Percentiles rank a stretch among this genome's conserved stretches.
Conservation (phyloP, 2,329 filamentous ascomycete genomes). For the Fusarium armeniacum region DNA sequence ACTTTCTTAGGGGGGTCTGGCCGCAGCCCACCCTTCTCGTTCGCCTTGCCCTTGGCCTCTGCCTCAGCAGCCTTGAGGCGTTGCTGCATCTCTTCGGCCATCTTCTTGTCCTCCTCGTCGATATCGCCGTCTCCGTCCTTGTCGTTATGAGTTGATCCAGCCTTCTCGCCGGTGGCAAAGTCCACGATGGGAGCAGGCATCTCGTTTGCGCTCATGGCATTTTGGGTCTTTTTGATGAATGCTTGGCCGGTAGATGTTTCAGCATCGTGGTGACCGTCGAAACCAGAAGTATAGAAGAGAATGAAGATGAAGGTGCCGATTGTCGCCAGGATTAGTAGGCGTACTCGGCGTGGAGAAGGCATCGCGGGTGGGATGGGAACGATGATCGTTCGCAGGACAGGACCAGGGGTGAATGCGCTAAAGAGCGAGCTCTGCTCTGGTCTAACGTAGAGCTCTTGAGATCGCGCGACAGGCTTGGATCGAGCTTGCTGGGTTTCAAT, state of each 20-base stretch:
- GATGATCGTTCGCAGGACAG: conserved; percentile 14
- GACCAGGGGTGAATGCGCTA: conserved; percentile 34
- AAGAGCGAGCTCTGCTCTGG: conserved; percentile 51
- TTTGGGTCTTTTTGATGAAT: conserved; percentile 72
- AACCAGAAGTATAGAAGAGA: conserved; percentile 79
- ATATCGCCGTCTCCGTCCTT: conserved; percentile 69
- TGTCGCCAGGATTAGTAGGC: conserved; percentile 74
- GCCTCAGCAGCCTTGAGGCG: conserved; percentile 78
- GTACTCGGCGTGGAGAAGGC: conserved; percentile 78
- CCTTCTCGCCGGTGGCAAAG: conserved; percentile 56
- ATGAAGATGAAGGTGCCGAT: conserved; percentile 75
- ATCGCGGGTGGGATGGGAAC: conserved; percentile 59
- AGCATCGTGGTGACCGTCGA: conserved; percentile 64
- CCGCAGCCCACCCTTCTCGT: conserved; percentile 73
- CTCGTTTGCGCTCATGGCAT: conserved; percentile 62
- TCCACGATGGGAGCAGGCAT: conserved; percentile 58
- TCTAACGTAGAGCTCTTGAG: conserved; percentile 25
- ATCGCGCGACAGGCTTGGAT: conserved; percentile 19
- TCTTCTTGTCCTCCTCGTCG: conserved; percentile 68
- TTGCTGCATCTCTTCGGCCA: conserved; percentile 67
- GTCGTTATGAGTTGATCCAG: conserved; percentile 60
- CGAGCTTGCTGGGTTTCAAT: conserved; percentile 13
- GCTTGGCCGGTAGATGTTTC: conserved; percentile 63
- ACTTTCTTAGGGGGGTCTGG: conserved; percentile 71
- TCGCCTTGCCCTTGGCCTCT: conserved; percentile 76